These are phyloP conservation scores for Ustilago sp. DNA, from an alignment of 1,284 basidiomycete genomes.

Conservation along the genomic window DNA sequence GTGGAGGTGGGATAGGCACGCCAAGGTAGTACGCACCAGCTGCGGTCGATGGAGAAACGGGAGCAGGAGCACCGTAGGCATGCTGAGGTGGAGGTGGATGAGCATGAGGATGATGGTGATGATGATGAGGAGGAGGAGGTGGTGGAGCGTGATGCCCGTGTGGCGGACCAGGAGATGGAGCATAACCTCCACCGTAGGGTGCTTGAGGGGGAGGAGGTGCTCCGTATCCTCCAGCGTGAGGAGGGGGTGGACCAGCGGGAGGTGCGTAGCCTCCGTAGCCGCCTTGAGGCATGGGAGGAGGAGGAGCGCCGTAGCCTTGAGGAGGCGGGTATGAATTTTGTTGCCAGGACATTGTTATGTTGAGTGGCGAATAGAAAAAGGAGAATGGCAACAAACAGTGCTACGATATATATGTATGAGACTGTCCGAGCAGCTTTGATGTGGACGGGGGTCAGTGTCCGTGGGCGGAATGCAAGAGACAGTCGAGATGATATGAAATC, in stretches of 20 bases:
- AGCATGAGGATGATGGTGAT: constrained; percentile 10
- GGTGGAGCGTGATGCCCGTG: constrained; percentile 22
- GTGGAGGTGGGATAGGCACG: constrained; percentile 58
- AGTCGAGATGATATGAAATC: neutral
- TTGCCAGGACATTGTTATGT: constrained; percentile 43
- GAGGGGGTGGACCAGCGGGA: constrained; percentile 26
- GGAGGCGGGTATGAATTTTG: constrained; percentile 49
- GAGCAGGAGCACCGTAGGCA: constrained; percentile 49
- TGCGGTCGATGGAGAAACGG: constrained; percentile 26
- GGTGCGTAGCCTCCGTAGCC: constrained; percentile 45
- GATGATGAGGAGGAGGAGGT: constrained; percentile 12
- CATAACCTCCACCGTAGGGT: constrained; percentile 34
- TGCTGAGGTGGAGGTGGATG: constrained; percentile 28
- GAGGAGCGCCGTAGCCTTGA: constrained; percentile 48
- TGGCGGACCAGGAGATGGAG: constrained; percentile 38
- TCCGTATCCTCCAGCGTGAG: constrained; percentile 32
- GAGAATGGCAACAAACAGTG: no score
- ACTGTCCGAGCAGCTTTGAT: neutral
- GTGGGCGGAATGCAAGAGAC: neutral
- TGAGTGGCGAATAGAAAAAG: neutral
- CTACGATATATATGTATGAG: neutral
- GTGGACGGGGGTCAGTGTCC: neutral
- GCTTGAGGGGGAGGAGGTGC: constrained; percentile 35
- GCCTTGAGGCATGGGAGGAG: constrained; percentile 44
- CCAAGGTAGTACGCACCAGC: constrained; percentile 57